A percentile compares a stretch with the other conserved stretches of the same genome.
phyloP scores from a whole-genome alignment of 805 yeast genomes.

The Saccharomycopsis capsularis region DNA sequence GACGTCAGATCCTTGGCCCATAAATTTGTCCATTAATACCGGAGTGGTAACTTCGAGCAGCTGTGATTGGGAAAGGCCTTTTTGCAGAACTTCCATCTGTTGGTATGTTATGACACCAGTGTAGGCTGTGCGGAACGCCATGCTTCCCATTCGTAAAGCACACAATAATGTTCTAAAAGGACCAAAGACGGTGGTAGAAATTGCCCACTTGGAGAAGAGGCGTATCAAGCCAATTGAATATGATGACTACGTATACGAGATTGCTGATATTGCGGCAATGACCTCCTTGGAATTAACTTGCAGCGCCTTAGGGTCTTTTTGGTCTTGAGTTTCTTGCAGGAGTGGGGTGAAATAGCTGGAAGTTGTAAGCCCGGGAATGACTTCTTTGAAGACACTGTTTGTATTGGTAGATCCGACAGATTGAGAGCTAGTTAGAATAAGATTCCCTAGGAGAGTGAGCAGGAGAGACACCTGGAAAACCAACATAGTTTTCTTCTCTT shows the following conservation, averaged over 20 bases:
- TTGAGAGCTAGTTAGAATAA: too few relatives aligned
- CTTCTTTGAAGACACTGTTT: too few relatives aligned
- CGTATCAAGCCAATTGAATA: background rate
- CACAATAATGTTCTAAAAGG: background rate
- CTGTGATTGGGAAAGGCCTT: background rate
- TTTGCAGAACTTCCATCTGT: background rate
- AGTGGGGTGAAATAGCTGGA: too few relatives aligned
- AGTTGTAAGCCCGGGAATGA: too few relatives aligned
- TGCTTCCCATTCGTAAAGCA: background rate
- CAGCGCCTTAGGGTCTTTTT: too few relatives aligned
- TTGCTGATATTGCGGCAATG: background rate
- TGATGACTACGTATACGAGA: background rate
- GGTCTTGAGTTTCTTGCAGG: too few relatives aligned
- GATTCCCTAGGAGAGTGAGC: too few relatives aligned
- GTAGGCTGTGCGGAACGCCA: background rate
- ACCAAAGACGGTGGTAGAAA: background rate
- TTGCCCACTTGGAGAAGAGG: background rate
- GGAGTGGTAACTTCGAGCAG: background rate
- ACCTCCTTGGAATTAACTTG: too few relatives aligned
- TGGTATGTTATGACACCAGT: background rate
- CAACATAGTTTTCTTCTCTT: too few relatives aligned
- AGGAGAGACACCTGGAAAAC: too few relatives aligned
- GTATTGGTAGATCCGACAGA: too few relatives aligned
- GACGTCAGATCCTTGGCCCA: background rate
- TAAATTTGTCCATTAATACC: background rate